A percentile compares a stretch with the other conserved stretches of the same genome.
Evolutionary conservation across 2,329 filamentous ascomycete genomes (phyloP).

Genomic region (Diplodia mutila): DNA sequence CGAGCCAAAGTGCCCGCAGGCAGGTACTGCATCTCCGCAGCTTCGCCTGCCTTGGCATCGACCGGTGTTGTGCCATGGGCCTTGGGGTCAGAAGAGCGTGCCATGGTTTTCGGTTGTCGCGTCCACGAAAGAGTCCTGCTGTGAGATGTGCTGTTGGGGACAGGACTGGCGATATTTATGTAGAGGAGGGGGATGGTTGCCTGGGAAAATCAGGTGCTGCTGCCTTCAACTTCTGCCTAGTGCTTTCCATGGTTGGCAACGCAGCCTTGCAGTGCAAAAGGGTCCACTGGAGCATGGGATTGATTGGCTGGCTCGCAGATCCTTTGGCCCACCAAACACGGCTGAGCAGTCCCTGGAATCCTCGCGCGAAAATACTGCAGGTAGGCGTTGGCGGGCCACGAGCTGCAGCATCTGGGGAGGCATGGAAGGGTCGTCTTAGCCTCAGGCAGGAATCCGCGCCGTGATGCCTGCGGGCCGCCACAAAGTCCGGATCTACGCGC

Average conservation of each 20-base stretch:
- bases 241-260: background rate
- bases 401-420: no score
- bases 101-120: background rate
- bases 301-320: background rate
- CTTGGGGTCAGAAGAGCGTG: background rate
- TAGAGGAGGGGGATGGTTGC: background rate
- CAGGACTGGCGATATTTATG: background rate
- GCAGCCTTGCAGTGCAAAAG: background rate
- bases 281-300: background rate
- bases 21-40: background rate
- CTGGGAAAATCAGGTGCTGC: background rate
- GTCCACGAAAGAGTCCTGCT: background rate
- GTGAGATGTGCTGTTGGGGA: background rate
- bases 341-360: no score
- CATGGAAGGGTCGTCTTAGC: background rate
- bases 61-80: background rate
- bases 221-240: constrained; percentile 9
- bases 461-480: background rate
- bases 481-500: constrained; percentile 2
- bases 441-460: background rate
- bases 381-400: no score
- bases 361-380: background rate
- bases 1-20: constrained; percentile 12
- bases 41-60: background rate
- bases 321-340: background rate